phyloP scores from a whole-genome alignment of 495 filamentous ascomycete species.

The Hypoxylon lenormandii region DNA sequence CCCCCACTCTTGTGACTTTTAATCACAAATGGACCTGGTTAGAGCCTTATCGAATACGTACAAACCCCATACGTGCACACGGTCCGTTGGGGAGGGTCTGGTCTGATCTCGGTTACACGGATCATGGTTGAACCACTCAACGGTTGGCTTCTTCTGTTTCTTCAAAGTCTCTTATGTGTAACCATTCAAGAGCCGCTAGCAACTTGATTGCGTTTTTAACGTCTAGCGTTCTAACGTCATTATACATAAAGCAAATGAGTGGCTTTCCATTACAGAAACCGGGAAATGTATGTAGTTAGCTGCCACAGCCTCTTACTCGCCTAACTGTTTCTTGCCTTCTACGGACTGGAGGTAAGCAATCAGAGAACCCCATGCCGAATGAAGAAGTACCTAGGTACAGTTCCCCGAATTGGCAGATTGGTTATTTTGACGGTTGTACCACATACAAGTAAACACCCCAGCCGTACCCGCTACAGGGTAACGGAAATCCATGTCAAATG shows the following conservation, averaged over 20 bases:
- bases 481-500: constrained; percentile 21
- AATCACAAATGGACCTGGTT: constrained; percentile 19
- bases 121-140: constrained; percentile 22
- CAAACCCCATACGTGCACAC: constrained; percentile 42
- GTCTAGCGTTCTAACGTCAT: neutral
- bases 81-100: constrained; percentile 36
- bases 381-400: too few relatives aligned
- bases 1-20: constrained; percentile 3
- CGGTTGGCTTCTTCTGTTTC: neutral
- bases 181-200: neutral
- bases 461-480: constrained; percentile 1
- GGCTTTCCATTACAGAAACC: neutral
- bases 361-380: too few relatives aligned
- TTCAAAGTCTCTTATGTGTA: neutral
- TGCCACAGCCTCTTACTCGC: too few relatives aligned
- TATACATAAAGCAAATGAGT: neutral
- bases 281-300: too few relatives aligned
- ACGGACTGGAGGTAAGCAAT: too few relatives aligned
- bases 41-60: constrained; percentile 28
- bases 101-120: constrained; percentile 20
- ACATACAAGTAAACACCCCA: constrained; percentile 1
- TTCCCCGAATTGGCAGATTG: too few relatives aligned
- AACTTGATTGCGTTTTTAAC: neutral
- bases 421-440: constrained; percentile 15
- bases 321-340: too few relatives aligned